A percentile compares a stretch with the other conserved stretches of the same genome.
Conservation (phyloP, 2,329 filamentous ascomycete species). For the Colletotrichum sp. region DNA sequence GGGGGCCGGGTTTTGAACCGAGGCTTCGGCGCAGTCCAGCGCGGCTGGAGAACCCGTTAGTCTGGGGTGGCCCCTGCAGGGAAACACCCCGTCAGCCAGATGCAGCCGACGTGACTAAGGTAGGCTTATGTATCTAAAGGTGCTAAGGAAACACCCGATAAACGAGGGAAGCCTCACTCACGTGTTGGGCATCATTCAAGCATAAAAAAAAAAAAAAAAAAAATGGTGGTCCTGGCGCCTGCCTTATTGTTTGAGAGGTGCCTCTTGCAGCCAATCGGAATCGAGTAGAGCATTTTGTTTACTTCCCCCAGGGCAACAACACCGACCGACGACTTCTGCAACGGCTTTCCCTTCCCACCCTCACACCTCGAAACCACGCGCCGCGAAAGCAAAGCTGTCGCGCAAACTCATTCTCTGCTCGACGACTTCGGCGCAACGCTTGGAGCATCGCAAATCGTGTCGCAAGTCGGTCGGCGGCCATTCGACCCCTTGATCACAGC, state of each 20-base stretch:
- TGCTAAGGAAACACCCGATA: neutral
- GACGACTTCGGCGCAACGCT: too few species aligned
- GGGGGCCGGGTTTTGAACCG: conserved; percentile 29
- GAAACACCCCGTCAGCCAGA: neutral
- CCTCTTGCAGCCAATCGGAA: conserved; percentile 21
- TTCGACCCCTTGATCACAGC: neutral
- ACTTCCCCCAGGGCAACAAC: conserved; percentile 45
- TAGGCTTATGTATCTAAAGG: neutral
- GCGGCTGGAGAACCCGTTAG: conserved; percentile 1
- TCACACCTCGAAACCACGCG: neutral
- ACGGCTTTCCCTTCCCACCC: neutral
- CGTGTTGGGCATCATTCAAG: neutral
- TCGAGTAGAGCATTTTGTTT: conserved; percentile 39
- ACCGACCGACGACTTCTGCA: neutral
- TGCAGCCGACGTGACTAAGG: neutral
- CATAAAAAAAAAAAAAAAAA: neutral
- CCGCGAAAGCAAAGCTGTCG: neutral
- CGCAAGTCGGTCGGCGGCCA: neutral
- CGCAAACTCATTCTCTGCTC: neutral
- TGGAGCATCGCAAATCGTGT: neutral
- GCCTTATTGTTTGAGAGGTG: conserved; percentile 10
- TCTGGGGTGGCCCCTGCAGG: neutral
- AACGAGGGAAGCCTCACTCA: conserved; percentile 7
- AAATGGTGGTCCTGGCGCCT: neutral
- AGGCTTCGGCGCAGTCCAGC: conserved; percentile 24